Base-by-base conservation (phyloP, 208 protist genomes). In the Trypanosoma melophagium region DNA sequence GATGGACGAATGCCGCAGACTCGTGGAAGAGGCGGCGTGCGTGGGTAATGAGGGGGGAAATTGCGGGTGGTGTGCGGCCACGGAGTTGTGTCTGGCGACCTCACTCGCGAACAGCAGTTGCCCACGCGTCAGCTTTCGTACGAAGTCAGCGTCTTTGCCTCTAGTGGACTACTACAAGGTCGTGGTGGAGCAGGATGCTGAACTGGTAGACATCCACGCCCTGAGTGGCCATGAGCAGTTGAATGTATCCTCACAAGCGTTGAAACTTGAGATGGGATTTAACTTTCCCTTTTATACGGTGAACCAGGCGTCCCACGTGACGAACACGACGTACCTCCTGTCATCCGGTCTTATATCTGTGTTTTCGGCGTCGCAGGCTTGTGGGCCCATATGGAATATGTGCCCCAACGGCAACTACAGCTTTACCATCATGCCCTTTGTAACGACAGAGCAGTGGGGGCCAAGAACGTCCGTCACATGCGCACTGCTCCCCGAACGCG, bases 401-500 rank as follows among this genome's bases (percentile, higher is more conserved):
- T 80, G 74, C 63, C 44, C 69, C 5, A 65, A 78, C 52, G 79
- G 70, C 17, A 73, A 75, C 45, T 80, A 73, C 53, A 57, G 60
- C 3, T 63, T 69, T 51, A 7, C 70, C 16, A 78, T 77, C 5
- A 44, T 78, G 47, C 60, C 74, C 8, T 64, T 80, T 44, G 60
- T 45, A 17, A 44, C 60, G 24, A 16, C 44, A 8, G 41, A 49
- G 28, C 13, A 4, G 21, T 66, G 60, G 60, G 60, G 41, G 9
- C 21, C 28, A 16, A 41, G 49, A 50, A 63, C 69, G 13, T 40
- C 58, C 12, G 44, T 74, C 13, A 57, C 7, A 21, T 74, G 60
- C 51, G 51, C 50, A 13, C 19, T 14, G 7, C 21, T 66, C 10
- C 41, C 41, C n/a, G 21, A 54, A 10, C 44, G 50, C 16, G 24